Evolutionary conservation across 176 grass and related monocot species (phyloP).

Genomic region (Oryza glaberrima): DNA sequence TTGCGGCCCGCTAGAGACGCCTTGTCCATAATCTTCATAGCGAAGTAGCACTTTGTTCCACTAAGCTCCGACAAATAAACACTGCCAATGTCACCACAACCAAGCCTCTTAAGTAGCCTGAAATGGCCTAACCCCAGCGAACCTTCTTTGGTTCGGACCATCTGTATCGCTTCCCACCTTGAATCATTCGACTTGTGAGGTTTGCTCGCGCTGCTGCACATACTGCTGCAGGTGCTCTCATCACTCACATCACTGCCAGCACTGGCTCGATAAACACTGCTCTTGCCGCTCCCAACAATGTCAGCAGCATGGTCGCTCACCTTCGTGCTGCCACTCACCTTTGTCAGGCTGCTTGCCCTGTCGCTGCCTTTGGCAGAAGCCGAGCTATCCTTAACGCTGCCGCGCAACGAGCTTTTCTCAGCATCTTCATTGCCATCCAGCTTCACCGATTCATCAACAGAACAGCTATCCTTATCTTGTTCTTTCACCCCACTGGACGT

Average conservation of each 20-base stretch:
- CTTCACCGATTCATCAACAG: constrained; percentile 37
- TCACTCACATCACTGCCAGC: constrained; percentile 68
- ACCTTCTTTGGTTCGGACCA: constrained; percentile 53
- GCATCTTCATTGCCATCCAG: constrained; percentile 28
- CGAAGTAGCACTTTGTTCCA: constrained; percentile 67
- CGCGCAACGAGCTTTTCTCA: constrained; percentile 39
- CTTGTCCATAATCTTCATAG: constrained; percentile 87
- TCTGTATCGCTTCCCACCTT: constrained; percentile 76
- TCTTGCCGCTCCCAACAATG: constrained; percentile 52
- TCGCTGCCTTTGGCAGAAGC: constrained; percentile 48
- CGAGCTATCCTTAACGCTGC: constrained; percentile 48
- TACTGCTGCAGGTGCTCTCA: constrained; percentile 75
- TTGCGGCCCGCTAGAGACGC: constrained; percentile 63
- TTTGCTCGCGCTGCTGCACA: constrained; percentile 66
- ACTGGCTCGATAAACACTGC: constrained; percentile 52
- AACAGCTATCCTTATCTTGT: background rate
- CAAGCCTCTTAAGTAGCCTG: constrained; percentile 71
- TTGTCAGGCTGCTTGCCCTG: constrained; percentile 41
- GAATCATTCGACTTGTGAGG: constrained; percentile 81
- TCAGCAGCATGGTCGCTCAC: constrained; percentile 48
- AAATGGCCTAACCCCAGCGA: constrained; percentile 64
- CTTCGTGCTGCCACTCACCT: constrained; percentile 48
- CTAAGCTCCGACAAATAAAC: constrained; percentile 74
- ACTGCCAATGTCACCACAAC: constrained; percentile 78
- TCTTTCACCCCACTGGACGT: constrained; percentile 34